A percentile compares a stretch with the other conserved stretches of the same genome.
phyloP scores from a whole-genome alignment of 768 basidiomycete genomes.

The Suillus subaureus region DNA sequence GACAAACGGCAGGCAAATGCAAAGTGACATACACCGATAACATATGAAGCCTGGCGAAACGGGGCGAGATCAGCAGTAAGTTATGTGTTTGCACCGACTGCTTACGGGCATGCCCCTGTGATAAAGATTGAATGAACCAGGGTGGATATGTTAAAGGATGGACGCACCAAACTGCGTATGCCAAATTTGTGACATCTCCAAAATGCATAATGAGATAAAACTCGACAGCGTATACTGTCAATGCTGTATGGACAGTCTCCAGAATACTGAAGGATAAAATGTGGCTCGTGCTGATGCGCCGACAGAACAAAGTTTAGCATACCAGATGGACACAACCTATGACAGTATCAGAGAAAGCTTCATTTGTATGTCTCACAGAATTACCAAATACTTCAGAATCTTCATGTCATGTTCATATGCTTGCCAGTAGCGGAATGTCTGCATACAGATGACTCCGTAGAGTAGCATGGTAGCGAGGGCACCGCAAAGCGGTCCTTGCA shows the following conservation, averaged over 20 bases:
- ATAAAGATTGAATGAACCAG: background rate
- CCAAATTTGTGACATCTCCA: background rate
- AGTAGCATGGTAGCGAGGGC: slow-evolving; percentile 14
- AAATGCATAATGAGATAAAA: slow-evolving; percentile 21
- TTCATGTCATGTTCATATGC: slow-evolving; percentile 13
- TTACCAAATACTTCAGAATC: slow-evolving; percentile 11
- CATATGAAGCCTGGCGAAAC: slow-evolving; percentile 10
- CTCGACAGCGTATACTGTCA: slow-evolving; percentile 19
- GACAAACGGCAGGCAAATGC: background rate
- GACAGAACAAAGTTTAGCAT: background rate
- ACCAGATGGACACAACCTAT: slow-evolving; percentile 19
- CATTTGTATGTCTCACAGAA: background rate
- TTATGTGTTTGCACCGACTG: background rate
- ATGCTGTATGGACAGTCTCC: slow-evolving; percentile 17
- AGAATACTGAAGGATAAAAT: slow-evolving; percentile 11
- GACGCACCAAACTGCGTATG: slow-evolving; percentile 18
- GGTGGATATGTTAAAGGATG: background rate
- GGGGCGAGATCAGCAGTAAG: background rate
- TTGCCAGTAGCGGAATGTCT: slow-evolving; percentile 17
- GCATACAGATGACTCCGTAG: slow-evolving; percentile 21
- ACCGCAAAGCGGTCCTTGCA: slow-evolving; percentile 19
- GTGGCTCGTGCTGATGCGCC: background rate
- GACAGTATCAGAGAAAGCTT: background rate
- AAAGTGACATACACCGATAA: slow-evolving; percentile 13
- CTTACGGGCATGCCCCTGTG: slow-evolving; percentile 19